phyloP scores from a whole-genome alignment of 169 alveolate species.

The Cryptosporidium bovis region DNA sequence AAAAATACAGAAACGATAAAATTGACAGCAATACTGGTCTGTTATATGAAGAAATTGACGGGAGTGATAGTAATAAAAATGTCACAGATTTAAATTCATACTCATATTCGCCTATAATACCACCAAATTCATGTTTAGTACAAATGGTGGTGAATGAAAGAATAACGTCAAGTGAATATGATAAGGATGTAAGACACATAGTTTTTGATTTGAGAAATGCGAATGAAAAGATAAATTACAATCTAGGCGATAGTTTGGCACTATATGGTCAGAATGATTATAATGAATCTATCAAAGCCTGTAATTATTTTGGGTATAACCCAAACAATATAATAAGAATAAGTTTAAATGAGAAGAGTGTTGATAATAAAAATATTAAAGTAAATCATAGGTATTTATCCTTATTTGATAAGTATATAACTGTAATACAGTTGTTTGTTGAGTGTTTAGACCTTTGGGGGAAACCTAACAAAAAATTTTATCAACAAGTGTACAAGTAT shows the following conservation, averaged over 20 bases:
- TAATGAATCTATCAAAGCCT: slow-evolving; percentile 41
- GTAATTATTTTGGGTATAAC: slow-evolving; percentile 42
- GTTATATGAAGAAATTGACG: slow-evolving; percentile 1
- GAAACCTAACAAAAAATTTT: slow-evolving; percentile 69
- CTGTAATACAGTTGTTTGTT: slow-evolving; percentile 69
- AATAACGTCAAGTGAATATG: slow-evolving; percentile 70
- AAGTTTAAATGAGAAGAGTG: slow-evolving; percentile 36
- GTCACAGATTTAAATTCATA: not conserved
- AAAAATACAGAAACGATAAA: slow-evolving; percentile 12
- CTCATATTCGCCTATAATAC: slow-evolving; percentile 55
- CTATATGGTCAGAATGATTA: slow-evolving; percentile 72
- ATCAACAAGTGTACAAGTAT: slow-evolving; percentile 62
- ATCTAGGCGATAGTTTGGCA: slow-evolving; percentile 74
- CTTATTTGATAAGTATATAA: slow-evolving; percentile 55
- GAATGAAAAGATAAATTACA: not conserved
- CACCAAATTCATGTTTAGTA: slow-evolving; percentile 71
- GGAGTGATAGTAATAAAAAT: not conserved
- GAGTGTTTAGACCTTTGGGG: slow-evolving; percentile 77
- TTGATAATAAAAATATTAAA: not conserved
- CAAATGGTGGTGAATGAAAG: slow-evolving; percentile 60
- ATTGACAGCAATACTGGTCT: slow-evolving; percentile 18
- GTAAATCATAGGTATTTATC: slow-evolving; percentile 49
- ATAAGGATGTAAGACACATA: slow-evolving; percentile 74
- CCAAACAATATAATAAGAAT: slow-evolving; percentile 23
- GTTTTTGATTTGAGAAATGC: slow-evolving; percentile 49